Conservation (phyloP, 192 early-diverging fungal genomes). For the Chytriomyces sp. region DNA sequence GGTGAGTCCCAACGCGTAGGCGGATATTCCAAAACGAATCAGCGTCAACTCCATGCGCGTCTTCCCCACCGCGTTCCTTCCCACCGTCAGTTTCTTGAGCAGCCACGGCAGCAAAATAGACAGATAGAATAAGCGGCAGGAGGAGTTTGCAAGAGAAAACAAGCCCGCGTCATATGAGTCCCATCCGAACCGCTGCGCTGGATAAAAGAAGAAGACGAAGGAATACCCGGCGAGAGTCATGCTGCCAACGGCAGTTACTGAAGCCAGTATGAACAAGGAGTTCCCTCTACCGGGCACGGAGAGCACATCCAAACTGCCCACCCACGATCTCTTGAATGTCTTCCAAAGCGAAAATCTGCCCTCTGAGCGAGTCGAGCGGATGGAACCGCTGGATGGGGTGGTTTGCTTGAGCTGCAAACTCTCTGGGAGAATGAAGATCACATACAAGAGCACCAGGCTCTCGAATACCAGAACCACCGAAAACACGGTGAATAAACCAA, state of each 20-base stretch:
- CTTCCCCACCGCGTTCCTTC: constrained; percentile 3
- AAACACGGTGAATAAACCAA: constrained; percentile 41
- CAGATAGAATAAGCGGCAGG: constrained; percentile 42
- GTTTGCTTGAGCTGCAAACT: constrained; percentile 21
- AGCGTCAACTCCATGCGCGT: constrained; percentile 24
- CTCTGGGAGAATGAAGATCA: constrained; percentile 45
- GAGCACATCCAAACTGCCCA: constrained; percentile 16
- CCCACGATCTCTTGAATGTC: constrained; percentile 5
- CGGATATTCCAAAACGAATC: constrained; percentile 25
- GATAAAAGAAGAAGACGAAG: constrained; percentile 47
- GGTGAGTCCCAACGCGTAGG: constrained; percentile 18
- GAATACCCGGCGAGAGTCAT: constrained; percentile 21
- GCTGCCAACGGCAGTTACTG: constrained; percentile 19
- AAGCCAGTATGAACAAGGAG: constrained; percentile 32
- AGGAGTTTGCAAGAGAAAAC: constrained; percentile 33
- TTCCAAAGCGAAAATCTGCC: neutral
- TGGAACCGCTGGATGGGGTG: neutral
- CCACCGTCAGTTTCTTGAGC: constrained; percentile 7
- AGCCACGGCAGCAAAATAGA: constrained; percentile 23
- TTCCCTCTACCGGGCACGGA: constrained; percentile 14
- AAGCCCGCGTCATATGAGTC: constrained; percentile 25
- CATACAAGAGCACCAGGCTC: constrained; percentile 32
- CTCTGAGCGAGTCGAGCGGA: constrained; percentile 3
- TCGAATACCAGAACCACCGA: constrained; percentile 30
- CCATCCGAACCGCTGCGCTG: constrained; percentile 18